A percentile compares a stretch with the other conserved stretches of the same genome.
These are phyloP conservation scores for Taiozyma sp. DNA, from an alignment of 1,139 yeast genomes.

Conservation along the genomic window DNA sequence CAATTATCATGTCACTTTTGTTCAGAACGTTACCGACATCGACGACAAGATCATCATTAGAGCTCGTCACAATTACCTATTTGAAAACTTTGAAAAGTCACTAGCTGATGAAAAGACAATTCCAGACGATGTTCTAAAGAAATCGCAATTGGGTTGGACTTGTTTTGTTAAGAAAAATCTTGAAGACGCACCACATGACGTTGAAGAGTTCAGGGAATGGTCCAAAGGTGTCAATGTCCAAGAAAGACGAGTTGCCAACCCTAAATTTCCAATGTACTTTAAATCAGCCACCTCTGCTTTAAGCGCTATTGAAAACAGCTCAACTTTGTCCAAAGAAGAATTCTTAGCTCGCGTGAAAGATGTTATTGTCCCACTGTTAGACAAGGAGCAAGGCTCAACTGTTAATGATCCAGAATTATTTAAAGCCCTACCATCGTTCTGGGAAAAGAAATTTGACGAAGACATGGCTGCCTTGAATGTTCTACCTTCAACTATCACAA, in stretches of 20 bases:
- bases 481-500: constrained; percentile 75
- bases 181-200: constrained; percentile 35
- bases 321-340: constrained; percentile 24
- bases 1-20: constrained; percentile 79
- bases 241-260: constrained; percentile 48
- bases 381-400: constrained; percentile 61
- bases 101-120: constrained; percentile 26
- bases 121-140: constrained; percentile 32
- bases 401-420: constrained; percentile 85
- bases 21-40: constrained; percentile 95
- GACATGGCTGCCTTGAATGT: constrained; percentile 88
- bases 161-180: constrained; percentile 54
- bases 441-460: constrained; percentile 81
- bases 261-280: constrained; percentile 83
- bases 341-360: constrained; percentile 58
- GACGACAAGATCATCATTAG: constrained; percentile 95
- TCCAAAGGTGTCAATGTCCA: constrained; percentile 39
- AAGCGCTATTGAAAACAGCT: constrained; percentile 30
- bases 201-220: constrained; percentile 49
- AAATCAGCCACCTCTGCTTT: constrained; percentile 58
- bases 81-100: constrained; percentile 46
- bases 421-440: constrained; percentile 74
- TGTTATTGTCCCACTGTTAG: constrained; percentile 69
- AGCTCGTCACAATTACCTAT: constrained; percentile 84
- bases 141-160: constrained; percentile 39